These are phyloP conservation scores for Curvularia hawaiiensis DNA, from an alignment of 2,329 filamentous ascomycete species.

Conservation along the genomic window DNA sequence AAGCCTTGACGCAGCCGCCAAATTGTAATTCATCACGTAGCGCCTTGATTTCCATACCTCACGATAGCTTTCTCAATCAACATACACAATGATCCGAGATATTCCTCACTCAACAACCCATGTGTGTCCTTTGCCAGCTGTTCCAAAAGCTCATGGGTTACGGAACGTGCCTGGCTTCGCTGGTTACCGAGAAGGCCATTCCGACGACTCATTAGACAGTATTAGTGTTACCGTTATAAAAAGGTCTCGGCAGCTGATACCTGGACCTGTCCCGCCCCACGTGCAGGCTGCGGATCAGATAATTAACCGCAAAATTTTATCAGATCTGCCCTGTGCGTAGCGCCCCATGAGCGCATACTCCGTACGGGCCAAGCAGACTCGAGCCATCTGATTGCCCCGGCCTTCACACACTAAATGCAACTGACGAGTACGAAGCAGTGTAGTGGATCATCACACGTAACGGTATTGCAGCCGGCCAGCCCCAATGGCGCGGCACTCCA, in stretches of 20 bases:
- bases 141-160: neutral
- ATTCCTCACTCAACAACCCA: neutral
- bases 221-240: conserved; percentile 1
- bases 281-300: conserved; percentile 43
- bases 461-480: conserved; percentile 14
- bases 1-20: conserved; percentile 42
- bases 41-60: conserved; percentile 2
- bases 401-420: neutral
- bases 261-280: neutral
- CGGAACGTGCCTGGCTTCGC: neutral
- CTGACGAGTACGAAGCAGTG: conserved; percentile 5
- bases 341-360: conserved; percentile 9
- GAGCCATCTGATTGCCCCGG: conserved; percentile 21
- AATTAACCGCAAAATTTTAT: conserved; percentile 31
- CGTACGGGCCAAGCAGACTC: neutral
- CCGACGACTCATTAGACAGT: conserved; percentile 5
- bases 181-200: neutral
- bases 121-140: neutral
- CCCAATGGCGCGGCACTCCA: conserved; percentile 7
- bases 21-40: conserved; percentile 25
- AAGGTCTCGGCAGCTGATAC: neutral
- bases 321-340: conserved; percentile 14
- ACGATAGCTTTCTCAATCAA: neutral
- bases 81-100: neutral
- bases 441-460: conserved; percentile 26